Conservation (phyloP, 306 rosid genomes). For the Mimosa bimucronata region DNA sequence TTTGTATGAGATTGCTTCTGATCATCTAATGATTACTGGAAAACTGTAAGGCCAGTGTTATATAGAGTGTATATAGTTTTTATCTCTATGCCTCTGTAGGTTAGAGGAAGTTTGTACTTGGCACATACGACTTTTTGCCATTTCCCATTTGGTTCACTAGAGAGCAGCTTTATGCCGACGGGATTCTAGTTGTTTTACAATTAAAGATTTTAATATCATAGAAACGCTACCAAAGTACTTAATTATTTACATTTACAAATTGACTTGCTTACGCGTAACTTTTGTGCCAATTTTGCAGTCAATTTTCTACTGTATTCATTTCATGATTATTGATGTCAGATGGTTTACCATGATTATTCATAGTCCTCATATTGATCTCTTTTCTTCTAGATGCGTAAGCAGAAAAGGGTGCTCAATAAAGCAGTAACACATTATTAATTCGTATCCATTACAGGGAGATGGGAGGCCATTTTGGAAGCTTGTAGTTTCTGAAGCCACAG, state of each 20-base stretch:
- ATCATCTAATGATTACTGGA: not conserved
- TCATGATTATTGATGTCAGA: conserved; percentile 15
- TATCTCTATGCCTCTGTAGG: conserved; percentile 3
- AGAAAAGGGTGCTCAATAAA: conserved; percentile 19
- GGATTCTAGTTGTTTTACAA: conserved; percentile 5
- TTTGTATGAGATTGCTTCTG: not conserved
- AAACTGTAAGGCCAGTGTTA: not conserved
- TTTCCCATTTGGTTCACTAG: conserved; percentile 16
- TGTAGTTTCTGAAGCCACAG: conserved; percentile 94
- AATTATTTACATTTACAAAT: conserved; percentile 15
- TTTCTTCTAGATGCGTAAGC: not conserved
- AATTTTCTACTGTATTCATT: conserved; percentile 17
- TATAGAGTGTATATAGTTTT: not conserved
- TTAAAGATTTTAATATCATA: conserved; percentile 2
- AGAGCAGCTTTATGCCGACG: not conserved
- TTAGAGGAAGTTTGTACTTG: conserved; percentile 15
- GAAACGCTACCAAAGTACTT: conserved; percentile 13
- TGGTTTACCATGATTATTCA: conserved; percentile 8
- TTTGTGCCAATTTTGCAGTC: conserved; percentile 31
- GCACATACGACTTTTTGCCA: not conserved
- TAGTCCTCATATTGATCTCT: conserved; percentile 13
- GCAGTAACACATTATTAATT: conserved; percentile 17
- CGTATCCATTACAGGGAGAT: conserved; percentile 69
- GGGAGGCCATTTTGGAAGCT: conserved; percentile 98
- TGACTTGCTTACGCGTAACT: conserved; percentile 8